Evolutionary conservation across 805 yeast genomes (phyloP), one percentile per base, ranked within the genome.

Genomic region (Grigorovia transvaalensis): DNA sequence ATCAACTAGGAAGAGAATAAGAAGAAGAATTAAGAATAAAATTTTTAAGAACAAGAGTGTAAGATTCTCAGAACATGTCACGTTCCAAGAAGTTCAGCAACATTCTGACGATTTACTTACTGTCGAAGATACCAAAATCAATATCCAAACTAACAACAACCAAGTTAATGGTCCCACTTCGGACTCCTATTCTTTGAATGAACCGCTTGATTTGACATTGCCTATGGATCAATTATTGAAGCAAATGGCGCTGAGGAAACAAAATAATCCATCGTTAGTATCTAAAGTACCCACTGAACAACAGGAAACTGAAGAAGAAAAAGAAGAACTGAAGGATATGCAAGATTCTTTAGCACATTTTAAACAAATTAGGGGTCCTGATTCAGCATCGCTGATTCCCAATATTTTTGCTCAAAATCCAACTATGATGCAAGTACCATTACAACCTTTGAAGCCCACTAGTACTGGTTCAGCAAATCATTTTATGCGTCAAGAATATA

Each of bases 181-280:
- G 60, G 51, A 12, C 12, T 27, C 13, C 20, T 49, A 46, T 5
- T 53, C 53, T 11, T 65, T 62, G 1, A 57, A 57, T 18, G 66
- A 57, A 18, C 70, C 65, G 29, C 57, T 84, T 29, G 91, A 85
- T 61, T 70, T 77, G 50, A 75, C 85, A 1, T 68, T 85, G 19
- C 90, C 93, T 7, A 86, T 86, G 95, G 87, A 83, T 59, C 88
- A 85, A 62, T 65, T 86, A 30, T 59, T 86, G 45, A 70, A 71
- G 50, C 74, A 72, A 51, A 65, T 81, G 57, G 70, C 72, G 17
- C 58, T 66, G 45, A 52, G 61, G 33, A 59, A 59, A 41, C 49
- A 57, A 45, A 46, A 52, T 8, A 61, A 60, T 35, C 53, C 57
- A 11, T 62, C 65, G 2, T 50, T 66, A 30, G 64, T 66, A n/a